phyloP scores from a whole-genome alignment of 352 stramenopile species.

The Globisporangium alternatum region DNA sequence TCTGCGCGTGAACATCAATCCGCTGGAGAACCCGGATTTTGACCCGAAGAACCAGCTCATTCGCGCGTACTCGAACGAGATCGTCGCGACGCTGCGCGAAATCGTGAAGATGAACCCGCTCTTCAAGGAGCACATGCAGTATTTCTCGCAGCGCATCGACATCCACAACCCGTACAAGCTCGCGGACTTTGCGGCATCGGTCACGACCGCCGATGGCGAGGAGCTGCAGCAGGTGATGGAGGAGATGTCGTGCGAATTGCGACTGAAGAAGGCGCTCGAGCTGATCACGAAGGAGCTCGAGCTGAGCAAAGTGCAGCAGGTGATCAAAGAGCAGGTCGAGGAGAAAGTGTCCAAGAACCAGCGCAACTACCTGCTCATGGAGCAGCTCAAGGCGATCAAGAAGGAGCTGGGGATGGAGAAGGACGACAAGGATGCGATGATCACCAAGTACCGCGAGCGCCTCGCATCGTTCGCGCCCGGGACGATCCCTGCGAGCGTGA shows the following conservation, averaged over 20 bases:
- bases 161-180: conserved; percentile 97
- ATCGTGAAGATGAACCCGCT: conserved; percentile 97
- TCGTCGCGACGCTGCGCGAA: conserved; percentile 95
- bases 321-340: conserved; percentile 94
- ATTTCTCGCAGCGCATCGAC: conserved; percentile 94
- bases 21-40: conserved; percentile 67
- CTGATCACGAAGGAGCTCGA: conserved; percentile 97
- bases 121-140: conserved; percentile 98
- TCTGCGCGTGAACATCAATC: conserved; percentile 63
- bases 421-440: conserved; percentile 98
- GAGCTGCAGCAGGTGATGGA: conserved; percentile 94
- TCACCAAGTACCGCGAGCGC: conserved; percentile 95
- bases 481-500: conserved; percentile 74
- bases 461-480: conserved; percentile 55
- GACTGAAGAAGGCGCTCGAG: conserved; percentile 95
- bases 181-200: conserved; percentile 96
- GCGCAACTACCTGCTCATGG: conserved; percentile 97
- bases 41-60: conserved; percentile 89
- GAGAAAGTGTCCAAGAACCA: conserved; percentile 96
- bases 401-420: conserved; percentile 99
- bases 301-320: conserved; percentile 95
- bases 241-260: conserved; percentile 93
- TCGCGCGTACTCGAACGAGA: conserved; percentile 97
- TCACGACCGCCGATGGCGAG: conserved; percentile 93
- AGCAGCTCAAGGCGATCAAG: conserved; percentile 99